Conservation (phyloP, 805 yeast genomes). For the Zygotorulaspora chibaensis region DNA sequence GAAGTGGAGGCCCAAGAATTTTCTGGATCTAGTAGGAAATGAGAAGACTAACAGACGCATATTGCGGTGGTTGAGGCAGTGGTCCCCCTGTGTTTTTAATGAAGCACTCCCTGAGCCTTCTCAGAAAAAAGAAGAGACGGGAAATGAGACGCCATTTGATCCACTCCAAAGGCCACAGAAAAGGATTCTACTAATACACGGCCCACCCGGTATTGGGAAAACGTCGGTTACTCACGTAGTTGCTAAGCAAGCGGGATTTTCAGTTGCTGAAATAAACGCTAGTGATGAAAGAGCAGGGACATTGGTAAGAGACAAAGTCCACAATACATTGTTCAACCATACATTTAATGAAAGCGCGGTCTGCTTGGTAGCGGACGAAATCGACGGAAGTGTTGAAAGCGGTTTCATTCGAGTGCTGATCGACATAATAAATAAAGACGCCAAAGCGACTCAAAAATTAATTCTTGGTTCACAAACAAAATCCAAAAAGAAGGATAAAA, state of each 20-base stretch:
- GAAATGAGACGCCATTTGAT: conserved; percentile 34
- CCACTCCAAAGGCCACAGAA: conserved; percentile 55
- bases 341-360: conserved; percentile 70
- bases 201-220: conserved; percentile 93
- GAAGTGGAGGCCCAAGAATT: conserved; percentile 62
- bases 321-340: conserved; percentile 60
- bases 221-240: conserved; percentile 83
- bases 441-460: conserved; percentile 42
- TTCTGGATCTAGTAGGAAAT: conserved; percentile 65
- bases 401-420: conserved; percentile 55
- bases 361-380: conserved; percentile 82
- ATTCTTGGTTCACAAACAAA: conserved; percentile 16
- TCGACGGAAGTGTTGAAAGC: conserved; percentile 72
- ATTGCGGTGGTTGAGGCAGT: conserved; percentile 59
- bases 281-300: conserved; percentile 68
- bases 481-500: conserved; percentile 25
- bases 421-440: conserved; percentile 60
- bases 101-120: conserved; percentile 35
- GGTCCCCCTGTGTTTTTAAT: conserved; percentile 59
- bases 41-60: conserved; percentile 58
- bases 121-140: neutral
- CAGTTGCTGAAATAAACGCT: conserved; percentile 81
- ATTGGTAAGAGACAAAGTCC: conserved; percentile 50
- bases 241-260: conserved; percentile 77
- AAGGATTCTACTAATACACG: conserved; percentile 71